Base-by-base conservation (phyloP, 139 green algal species). In the Volvox reticuliferus region DNA sequence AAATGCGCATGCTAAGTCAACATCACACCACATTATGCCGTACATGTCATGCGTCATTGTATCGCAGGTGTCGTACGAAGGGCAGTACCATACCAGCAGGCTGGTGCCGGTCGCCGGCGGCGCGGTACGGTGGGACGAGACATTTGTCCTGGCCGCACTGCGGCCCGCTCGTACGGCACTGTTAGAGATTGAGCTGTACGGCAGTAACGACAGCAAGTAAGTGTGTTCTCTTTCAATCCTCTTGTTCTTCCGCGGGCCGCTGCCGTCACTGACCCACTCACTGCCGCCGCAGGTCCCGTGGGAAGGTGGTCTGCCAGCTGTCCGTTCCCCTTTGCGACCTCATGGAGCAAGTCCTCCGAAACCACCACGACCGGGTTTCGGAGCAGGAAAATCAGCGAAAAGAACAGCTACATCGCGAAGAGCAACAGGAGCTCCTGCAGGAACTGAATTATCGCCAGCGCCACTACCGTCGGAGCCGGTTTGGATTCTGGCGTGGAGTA, bases 151-250 rank as follows among this genome's bases (percentile, higher is more conserved):
- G 77, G 91, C 88, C 61, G 91, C 88, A 68, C 61, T 92, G 68
- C 83, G 91, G 77, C 91, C 91, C 20, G 55, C 90, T 2, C 83
- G 77, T 22, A 69, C 36, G 2, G 55, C 78, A 28, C 78, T 84
- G 1, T 28, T 94, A 79, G 88, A 91, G 55, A 33, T 94, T 21
- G 79, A 92, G 88, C 69, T 94, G 88, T 94, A 76, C 33, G 89
- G 88, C 79, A 89, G 61, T 62, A 82, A 89, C 20, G 92, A 94
- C 79, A 68, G n/a, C 28, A 91, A 85, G 91, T 93, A 81, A 63
- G 91, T 86, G 21, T 36, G 9, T 21, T 19, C 76, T 28, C 16
- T 13, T 16, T 32, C 32, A 1, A 5, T 55, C 24, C 24, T 26
- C 32, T 14, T 82, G 33, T 55, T 9, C 1, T 14, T 82, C 62